A percentile compares a stretch with the other conserved stretches of the same genome.
phyloP scores from a whole-genome alignment of 1,284 basidiomycete species.

The Mycena citricolor region DNA sequence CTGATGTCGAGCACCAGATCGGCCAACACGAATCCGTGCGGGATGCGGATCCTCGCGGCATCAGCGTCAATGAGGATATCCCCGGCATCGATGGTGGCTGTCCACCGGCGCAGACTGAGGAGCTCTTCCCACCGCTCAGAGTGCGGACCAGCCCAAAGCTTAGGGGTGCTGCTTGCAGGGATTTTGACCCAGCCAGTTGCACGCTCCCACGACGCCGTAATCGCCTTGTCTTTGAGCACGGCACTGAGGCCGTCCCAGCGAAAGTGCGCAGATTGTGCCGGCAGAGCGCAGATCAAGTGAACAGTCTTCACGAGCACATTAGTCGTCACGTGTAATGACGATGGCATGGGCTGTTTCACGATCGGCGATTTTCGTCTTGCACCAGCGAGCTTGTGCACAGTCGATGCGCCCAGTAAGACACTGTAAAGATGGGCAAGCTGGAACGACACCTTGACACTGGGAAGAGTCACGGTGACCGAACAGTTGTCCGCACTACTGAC shows the following conservation, averaged over 20 bases:
- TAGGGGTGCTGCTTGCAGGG: too few relatives aligned
- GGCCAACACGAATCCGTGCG: conserved; percentile 75
- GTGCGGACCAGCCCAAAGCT: conserved; percentile 32
- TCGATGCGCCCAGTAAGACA: conserved; percentile 62
- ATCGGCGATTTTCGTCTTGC: conserved; percentile 26
- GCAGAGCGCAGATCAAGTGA: conserved; percentile 49
- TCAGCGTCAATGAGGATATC: conserved; percentile 58
- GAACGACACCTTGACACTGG: conserved; percentile 46
- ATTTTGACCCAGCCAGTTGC: conserved; percentile 44
- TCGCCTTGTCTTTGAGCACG: conserved; percentile 24
- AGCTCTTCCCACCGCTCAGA: conserved; percentile 78
- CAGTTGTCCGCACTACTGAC: conserved; percentile 33
- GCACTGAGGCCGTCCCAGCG: conserved; percentile 46
- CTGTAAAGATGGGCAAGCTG: conserved; percentile 78
- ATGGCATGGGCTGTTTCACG: conserved; percentile 23
- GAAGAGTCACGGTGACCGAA: conserved; percentile 40
- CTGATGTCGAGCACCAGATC: conserved; percentile 70
- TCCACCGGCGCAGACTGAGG: conserved; percentile 60
- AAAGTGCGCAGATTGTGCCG: conserved; percentile 46
- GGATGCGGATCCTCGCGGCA: conserved; percentile 74
- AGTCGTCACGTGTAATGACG: conserved; percentile 31
- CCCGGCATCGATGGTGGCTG: conserved; percentile 41
- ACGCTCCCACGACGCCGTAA: conserved; percentile 39
- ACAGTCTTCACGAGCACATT: conserved; percentile 40
- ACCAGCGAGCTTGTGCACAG: conserved; percentile 44